Evolutionary conservation across 495 filamentous ascomycete genomes (phyloP), one percentile per base, ranked within the genome.

Genomic region (Aspergillus saccharolyticus): DNA sequence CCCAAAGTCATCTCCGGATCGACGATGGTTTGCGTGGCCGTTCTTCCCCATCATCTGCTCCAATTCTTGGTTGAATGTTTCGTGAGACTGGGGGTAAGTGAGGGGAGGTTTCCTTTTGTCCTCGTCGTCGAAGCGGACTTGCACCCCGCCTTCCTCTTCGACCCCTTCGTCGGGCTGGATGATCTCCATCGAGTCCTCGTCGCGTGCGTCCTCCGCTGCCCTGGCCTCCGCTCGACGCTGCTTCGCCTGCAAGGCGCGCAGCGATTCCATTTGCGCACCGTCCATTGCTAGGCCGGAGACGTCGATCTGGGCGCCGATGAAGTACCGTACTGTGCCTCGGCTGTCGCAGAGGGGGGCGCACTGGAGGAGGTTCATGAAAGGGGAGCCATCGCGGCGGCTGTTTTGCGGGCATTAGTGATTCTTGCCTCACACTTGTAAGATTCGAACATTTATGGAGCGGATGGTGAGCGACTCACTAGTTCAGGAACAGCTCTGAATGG

Each of bases 291-390:
- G 69, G 14, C 76, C 74, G 16, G 75, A 83, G 25, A 85, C 78
- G 52, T 85, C 82, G 51, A 85, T 76, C 65, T 85, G 82, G 15
- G 80, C 80, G 25, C 83, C 83, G 52, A 86, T 79, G 58, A 82
- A 82, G 59, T 85, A 86, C 39, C 83, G 77, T 4, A 85, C 75
- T 16, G 68, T 71, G n/a, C 83, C 83, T 56, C 78, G 74, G 60
- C 82, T 82, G 66, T 86, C 83, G 63, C 77, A 80, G 14, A 86
- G 72, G 5, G 83, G 83, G 7, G 83, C 80, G 54, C 79, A 80
- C 77, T 85, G 82, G 19, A 86, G 74, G 5, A 87, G 74, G 52
- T 87, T 87, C 72, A 86, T 78, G 63, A 87, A 87, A 1, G 84
- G 84, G 15, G 78, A 82, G 9, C 83, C 83, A 61, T 85, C 82